phyloP scores from a whole-genome alignment of 441 rosid species.

The Erodium moschatum region DNA sequence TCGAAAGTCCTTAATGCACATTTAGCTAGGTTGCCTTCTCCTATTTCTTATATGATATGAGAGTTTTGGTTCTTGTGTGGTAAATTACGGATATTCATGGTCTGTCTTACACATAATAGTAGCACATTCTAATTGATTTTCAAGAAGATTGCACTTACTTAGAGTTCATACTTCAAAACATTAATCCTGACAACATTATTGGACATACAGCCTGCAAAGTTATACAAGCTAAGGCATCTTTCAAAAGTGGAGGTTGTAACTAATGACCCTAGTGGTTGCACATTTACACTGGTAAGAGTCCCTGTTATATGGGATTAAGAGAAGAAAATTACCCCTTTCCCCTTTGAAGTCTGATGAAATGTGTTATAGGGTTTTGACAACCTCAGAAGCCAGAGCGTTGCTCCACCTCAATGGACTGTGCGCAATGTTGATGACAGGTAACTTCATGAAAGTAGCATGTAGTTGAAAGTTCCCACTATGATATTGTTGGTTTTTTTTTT shows the following conservation, averaged over 20 bases:
- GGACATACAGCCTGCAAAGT: conserved; percentile 73
- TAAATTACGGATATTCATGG: background rate
- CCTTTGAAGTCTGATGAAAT: conserved; percentile 26
- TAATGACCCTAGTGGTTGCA: conserved; percentile 97
- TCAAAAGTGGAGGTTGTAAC: conserved; percentile 88
- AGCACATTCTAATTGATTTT: conserved; percentile 9
- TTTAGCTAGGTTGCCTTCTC: conserved; percentile 5
- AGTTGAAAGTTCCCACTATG: conserved; percentile 8
- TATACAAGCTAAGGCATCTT: conserved; percentile 91
- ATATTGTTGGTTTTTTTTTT: conserved; percentile 9
- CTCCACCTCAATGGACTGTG: conserved; percentile 99
- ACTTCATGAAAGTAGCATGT: conserved; percentile 2
- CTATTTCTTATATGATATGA: background rate
- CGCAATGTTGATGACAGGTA: conserved; percentile 95
- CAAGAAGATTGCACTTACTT: conserved; percentile 18
- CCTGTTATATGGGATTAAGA: conserved; percentile 10
- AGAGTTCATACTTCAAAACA: conserved; percentile 20
- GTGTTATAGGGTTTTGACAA: conserved; percentile 87
- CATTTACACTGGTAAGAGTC: conserved; percentile 76
- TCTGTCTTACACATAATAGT: background rate
- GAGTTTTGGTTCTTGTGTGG: conserved; percentile 1
- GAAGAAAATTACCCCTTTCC: conserved; percentile 12
- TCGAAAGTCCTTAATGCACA: background rate
- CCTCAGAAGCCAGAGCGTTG: conserved; percentile 91
- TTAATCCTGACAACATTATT: conserved; percentile 18